phyloP scores from a whole-genome alignment of 2,329 filamentous ascomycete species.

The Pseudogymnoascus sp. region DNA sequence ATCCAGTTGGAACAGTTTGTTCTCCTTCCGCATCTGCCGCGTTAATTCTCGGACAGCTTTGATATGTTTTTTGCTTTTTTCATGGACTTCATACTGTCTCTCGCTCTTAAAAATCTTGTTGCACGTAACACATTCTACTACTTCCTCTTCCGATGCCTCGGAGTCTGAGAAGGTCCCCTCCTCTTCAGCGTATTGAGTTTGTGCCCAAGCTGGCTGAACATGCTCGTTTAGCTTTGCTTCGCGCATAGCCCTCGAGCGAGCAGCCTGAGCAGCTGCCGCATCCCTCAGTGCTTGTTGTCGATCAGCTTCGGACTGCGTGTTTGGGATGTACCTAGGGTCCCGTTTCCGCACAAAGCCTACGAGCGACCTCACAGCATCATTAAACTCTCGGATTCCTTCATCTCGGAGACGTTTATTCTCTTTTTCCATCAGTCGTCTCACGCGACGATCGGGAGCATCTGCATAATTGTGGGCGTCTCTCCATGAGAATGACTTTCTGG shows the following conservation, averaged over 20 bases:
- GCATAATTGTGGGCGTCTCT: conserved; percentile 75
- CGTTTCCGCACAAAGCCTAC: conserved; percentile 85
- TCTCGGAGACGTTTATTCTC: conserved; percentile 83
- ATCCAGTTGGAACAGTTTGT: conserved; percentile 51
- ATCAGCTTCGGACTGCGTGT: conserved; percentile 70
- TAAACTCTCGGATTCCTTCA: conserved; percentile 79
- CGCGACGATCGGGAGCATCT: conserved; percentile 78
- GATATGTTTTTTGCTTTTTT: conserved; percentile 92
- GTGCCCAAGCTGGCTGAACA: conserved; percentile 69
- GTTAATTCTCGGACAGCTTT: conserved; percentile 77
- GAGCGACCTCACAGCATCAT: conserved; percentile 80
- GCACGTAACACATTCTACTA: conserved; percentile 66
- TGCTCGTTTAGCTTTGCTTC: conserved; percentile 61
- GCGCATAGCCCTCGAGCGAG: conserved; percentile 73
- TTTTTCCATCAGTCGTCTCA: conserved; percentile 85
- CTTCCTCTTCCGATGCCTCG: conserved; percentile 44
- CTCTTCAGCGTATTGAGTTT: conserved; percentile 47
- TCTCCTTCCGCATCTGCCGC: conserved; percentile 76
- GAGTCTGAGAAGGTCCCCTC: conserved; percentile 52
- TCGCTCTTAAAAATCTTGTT: conserved; percentile 80
- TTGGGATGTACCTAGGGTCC: conserved; percentile 76
- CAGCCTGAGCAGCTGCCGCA: conserved; percentile 75
- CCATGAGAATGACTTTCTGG: conserved; percentile 82
- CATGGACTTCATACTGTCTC: conserved; percentile 83
- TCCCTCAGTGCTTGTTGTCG: conserved; percentile 71